Evolutionary conservation across 352 stramenopile genomes (phyloP).

Genomic region (Globisporangium uncinulatum): DNA sequence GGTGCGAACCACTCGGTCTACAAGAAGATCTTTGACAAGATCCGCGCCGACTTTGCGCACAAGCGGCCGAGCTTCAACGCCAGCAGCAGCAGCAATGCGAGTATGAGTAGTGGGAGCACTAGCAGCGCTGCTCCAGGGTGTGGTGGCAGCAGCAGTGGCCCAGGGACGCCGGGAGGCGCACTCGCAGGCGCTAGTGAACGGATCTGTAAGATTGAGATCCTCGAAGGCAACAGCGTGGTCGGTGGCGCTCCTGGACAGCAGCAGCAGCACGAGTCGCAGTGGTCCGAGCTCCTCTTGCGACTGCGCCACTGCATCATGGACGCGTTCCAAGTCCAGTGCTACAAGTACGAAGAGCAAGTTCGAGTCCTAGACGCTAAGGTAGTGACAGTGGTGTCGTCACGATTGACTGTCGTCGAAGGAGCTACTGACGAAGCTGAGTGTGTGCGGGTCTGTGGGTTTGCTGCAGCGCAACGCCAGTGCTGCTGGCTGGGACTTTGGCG

Average conservation of each 20-base stretch:
- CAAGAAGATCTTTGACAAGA: constrained; percentile 74
- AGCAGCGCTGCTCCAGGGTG: neutral
- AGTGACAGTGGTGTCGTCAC: neutral
- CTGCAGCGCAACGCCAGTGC: constrained; percentile 27
- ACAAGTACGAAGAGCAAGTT: constrained; percentile 75
- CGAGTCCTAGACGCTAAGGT: constrained; percentile 61
- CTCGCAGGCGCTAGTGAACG: constrained; percentile 27
- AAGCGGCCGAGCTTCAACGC: constrained; percentile 20
- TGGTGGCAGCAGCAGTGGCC: neutral
- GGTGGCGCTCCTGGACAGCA: constrained; percentile 41
- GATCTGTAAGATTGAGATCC: constrained; percentile 82
- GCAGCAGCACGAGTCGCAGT: constrained; percentile 75
- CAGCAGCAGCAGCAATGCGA: constrained; percentile 2
- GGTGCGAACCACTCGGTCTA: constrained; percentile 45
- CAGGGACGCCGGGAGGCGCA: neutral
- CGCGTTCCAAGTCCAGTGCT: constrained; percentile 71
- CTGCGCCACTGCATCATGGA: constrained; percentile 78
- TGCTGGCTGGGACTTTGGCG: constrained; percentile 64
- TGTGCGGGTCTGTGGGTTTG: neutral
- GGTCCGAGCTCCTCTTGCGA: constrained; percentile 64
- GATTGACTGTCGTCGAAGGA: too few relatives aligned
- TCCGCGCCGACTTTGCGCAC: constrained; percentile 55
- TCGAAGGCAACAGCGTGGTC: constrained; percentile 64
- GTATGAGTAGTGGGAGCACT: neutral
- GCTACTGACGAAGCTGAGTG: neutral